Evolutionary conservation across 148 eudicot species (phyloP), one percentile per base, ranked within the genome.

Genomic region (Nyssa sinensis): DNA sequence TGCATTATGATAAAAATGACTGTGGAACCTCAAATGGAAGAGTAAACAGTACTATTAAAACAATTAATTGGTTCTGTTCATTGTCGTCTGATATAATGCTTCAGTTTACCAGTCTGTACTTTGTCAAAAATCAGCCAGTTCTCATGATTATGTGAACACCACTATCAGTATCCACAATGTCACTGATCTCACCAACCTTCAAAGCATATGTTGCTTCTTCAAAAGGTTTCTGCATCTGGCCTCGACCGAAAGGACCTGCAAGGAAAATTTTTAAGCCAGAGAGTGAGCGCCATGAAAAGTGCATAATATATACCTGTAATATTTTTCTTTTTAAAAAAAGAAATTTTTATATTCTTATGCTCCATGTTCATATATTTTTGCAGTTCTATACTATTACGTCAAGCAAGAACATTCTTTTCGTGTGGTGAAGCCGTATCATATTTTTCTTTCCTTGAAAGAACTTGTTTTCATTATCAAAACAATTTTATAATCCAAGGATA

Each of bases 141-240:
- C 97, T 86, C 86, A 69, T 72, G 72, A 91, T 89, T 77, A 91
- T 87, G 68, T 91, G 97, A 47, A 77, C 90, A 24, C 97, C 97
- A 53, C 97, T 93, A 53, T 93, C 95, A 29, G 97, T 93, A 59
- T 93, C 96, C 24, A 93, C 96, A 17, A 90, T 86, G 70, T 89
- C 95, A 53, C 97, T 93, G 35, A 87, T 87, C 79, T 93, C 97
- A 1, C 93, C 97, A 27, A 90, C 89, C 34, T 88, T 83, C 28
- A 90, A 83, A 19, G 86, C 86, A 74, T 74, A 93, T 11, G 97
- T 82, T 55, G 97, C 96, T 60, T 93, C 90, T 82, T 93, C 97
- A 73, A 93, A 93, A 33, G 97, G 95, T 81, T 86, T 93, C 87
- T 93, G 97, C 97, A 93, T 93, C 84, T 93, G 91, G 28, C 91